These are phyloP conservation scores for Xylaria sp. DNA, from an alignment of 495 filamentous ascomycete species.

Conservation along the genomic window DNA sequence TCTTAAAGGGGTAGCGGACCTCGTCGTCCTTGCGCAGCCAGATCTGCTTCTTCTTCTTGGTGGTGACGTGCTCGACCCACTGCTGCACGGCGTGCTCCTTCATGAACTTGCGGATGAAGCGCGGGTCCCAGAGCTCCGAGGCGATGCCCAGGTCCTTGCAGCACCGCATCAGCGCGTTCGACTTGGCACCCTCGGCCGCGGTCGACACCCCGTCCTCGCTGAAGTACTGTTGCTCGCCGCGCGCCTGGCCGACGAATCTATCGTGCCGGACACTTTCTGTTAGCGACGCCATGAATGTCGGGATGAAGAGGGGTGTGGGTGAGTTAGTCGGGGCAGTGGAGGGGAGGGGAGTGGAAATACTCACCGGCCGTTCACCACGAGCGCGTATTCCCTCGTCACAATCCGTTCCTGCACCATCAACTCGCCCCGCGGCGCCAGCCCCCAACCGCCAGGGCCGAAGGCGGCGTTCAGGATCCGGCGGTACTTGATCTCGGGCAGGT, in stretches of 20 bases:
- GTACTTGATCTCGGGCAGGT: conserved; percentile 99
- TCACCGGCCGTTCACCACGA: conserved; percentile 88
- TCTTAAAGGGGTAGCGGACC: conserved; percentile 81
- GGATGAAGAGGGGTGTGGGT: background rate
- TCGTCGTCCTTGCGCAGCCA: conserved; percentile 86
- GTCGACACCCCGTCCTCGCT: conserved; percentile 92
- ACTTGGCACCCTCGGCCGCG: conserved; percentile 95
- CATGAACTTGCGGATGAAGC: conserved; percentile 80
- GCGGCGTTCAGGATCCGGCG: conserved; percentile 87
- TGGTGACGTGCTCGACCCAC: conserved; percentile 70
- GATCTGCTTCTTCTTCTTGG: conserved; percentile 87
- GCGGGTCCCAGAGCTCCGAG: conserved; percentile 94
- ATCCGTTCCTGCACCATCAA: conserved; percentile 86
- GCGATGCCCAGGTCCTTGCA: conserved; percentile 98
- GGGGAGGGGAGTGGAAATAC: conserved; percentile 29
- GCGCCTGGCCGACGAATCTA: conserved; percentile 88
- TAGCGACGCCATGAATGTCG: background rate
- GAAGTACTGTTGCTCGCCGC: conserved; percentile 96
- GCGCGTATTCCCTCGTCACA: conserved; percentile 93
- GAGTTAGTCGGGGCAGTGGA: background rate
- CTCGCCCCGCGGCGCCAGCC: conserved; percentile 87
- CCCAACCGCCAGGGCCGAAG: conserved; percentile 97
- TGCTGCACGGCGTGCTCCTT: conserved; percentile 69
- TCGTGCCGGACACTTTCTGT: background rate
- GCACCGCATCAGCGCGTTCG: conserved; percentile 93